Conservation (phyloP, 306 rosid genomes). For the Coriaria nepalensis region DNA sequence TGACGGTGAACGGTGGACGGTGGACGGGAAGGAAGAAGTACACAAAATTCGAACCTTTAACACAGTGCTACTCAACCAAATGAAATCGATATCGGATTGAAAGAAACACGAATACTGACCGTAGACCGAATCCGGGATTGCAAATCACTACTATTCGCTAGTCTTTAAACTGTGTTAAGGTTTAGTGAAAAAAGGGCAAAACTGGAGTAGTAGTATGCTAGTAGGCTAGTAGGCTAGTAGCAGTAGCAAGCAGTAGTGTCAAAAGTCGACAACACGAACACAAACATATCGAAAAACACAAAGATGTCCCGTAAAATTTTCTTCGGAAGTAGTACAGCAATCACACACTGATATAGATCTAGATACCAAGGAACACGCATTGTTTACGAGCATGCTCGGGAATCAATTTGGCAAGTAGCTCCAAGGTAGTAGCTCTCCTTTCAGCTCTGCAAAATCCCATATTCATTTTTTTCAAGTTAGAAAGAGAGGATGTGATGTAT, state of each 20-base stretch:
- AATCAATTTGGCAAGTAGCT: slow-evolving; percentile 39
- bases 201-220: no score
- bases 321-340: not conserved
- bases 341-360: not conserved
- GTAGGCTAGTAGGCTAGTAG: no score
- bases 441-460: slow-evolving; percentile 29
- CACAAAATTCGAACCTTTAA: not conserved
- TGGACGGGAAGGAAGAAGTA: not conserved
- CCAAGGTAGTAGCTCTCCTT: slow-evolving; percentile 48
- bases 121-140: no score
- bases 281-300: not conserved
- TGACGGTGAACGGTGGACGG: no score
- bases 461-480: not conserved
- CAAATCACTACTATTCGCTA: no score
- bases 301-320: no score
- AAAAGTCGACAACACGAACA: not conserved
- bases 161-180: no score
- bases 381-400: slow-evolving; percentile 58
- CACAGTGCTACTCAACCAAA: not conserved
- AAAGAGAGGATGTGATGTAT: not conserved
- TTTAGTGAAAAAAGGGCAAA: no score
- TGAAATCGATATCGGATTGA: no score
- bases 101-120: no score
- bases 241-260: no score
- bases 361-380: slow-evolving; percentile 35